Evolutionary conservation across 306 rosid genomes (phyloP), one percentile per base, ranked within the genome.

Genomic region (Phaseolus lunatus): DNA sequence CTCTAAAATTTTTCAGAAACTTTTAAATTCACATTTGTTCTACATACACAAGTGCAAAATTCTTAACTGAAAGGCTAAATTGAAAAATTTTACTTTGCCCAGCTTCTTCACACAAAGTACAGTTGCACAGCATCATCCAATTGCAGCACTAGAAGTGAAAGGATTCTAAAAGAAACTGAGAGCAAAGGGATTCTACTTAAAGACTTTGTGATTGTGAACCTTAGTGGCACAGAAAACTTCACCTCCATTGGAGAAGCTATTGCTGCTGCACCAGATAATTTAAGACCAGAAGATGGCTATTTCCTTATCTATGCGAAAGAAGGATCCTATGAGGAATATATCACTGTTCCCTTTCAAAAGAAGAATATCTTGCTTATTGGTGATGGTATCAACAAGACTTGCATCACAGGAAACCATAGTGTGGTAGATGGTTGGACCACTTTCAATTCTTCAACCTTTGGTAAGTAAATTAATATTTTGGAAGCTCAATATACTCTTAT

Each of bases 401-500:
- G 90, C 67, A 84, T 92, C 52, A 86, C 97, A 0, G 97, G 96
- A 35, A 92, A 90, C 72, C 96, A 85, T 6, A 92, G 83, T 67
- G 86, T 87, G 0, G 44, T 82, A 0, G 94, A 88, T 82, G 92
- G 92, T 31, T 92, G 96, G 96, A 83, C 91, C 18, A 87, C 97
- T 76, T 90, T 70, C 71, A 86, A 92, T 68, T 90, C 94, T 35
- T 86, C 97, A 45, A 90, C 97, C 66, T 89, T 92, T 64, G 89
- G 97, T 92, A 85, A 81, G 90, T 75, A 43, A 16, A 47, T 29
- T 18, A 7, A 4, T 64, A 35, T 33, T 62, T 22, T 66, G 11
- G 20, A 20, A 47, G 6, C 29, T 49, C 43, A 24, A 23, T n/a
- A n/a, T n/a, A n/a, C n/a, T n/a, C n/a, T n/a, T n/a, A 4, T 27